A percentile compares a stretch with the other conserved stretches of the same genome.
Evolutionary conservation across 805 yeast species (phyloP).

Genomic region (Pichia nakasei): DNA sequence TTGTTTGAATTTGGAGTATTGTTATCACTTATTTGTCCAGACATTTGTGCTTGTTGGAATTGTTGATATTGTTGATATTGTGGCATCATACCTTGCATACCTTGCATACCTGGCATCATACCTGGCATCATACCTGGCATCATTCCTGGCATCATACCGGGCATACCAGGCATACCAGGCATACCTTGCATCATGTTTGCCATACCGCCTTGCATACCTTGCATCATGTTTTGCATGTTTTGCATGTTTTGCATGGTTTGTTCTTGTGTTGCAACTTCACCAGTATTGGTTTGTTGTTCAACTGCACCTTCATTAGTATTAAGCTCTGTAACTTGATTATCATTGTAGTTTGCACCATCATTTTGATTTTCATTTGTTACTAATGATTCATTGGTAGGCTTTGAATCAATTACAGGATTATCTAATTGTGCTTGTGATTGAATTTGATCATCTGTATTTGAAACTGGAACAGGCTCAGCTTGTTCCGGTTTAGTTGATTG

Average conservation of each 20-base stretch:
- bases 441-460: not conserved
- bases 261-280: not conserved
- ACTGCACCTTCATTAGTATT: not conserved
- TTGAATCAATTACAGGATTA: not conserved
- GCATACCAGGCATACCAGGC: slow-evolving; percentile 5
- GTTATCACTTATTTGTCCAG: too few relatives aligned
- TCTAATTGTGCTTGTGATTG: not conserved
- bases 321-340: not conserved
- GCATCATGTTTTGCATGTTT: not conserved
- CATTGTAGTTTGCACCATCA: not conserved
- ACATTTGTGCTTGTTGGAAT: not conserved
- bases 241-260: not conserved
- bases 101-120: slow-evolving; percentile 1
- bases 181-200: not conserved
- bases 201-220: not conserved
- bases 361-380: not conserved
- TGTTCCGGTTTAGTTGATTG: slow-evolving; percentile 13
- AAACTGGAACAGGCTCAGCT: not conserved
- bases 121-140: slow-evolving; percentile 4
- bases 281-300: not conserved
- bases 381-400: not conserved
- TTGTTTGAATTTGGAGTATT: not conserved
- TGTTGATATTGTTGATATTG: slow-evolving; percentile 11
- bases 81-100: slow-evolving; percentile 8
- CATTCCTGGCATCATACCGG: slow-evolving; percentile 6